Conservation (phyloP, 2,329 filamentous ascomycete species). For the Monosporascus sp. region DNA sequence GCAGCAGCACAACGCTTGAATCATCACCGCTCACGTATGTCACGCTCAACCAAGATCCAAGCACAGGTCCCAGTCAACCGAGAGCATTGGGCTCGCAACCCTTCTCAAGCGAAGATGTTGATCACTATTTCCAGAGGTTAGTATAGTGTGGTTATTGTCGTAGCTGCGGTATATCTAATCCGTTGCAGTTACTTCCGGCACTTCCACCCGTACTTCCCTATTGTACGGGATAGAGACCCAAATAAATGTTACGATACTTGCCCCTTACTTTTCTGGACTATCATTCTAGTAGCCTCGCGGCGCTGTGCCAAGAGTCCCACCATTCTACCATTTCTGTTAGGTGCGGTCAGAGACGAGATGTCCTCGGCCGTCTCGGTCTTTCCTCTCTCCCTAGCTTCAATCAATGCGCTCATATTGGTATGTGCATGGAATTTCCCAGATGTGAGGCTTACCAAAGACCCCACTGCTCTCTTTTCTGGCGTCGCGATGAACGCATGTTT, state of each 20-base stretch:
- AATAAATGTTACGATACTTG: slow-evolving; percentile 44
- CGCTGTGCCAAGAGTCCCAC: slow-evolving; percentile 40
- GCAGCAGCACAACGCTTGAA: slow-evolving; percentile 9
- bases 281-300: slow-evolving; percentile 44
- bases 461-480: slow-evolving; percentile 40
- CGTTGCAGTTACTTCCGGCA: slow-evolving; percentile 43
- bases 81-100: slow-evolving; percentile 41
- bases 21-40: slow-evolving; percentile 22
- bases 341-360: slow-evolving; percentile 41
- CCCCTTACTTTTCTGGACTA: slow-evolving; percentile 49
- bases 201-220: slow-evolving; percentile 48
- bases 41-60: slow-evolving; percentile 12
- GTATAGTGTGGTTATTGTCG: slow-evolving; percentile 1
- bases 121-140: slow-evolving; percentile 50
- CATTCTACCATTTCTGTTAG: slow-evolving; percentile 39
- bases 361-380: slow-evolving; percentile 37
- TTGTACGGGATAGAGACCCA: slow-evolving; percentile 43
- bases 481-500: slow-evolving; percentile 43
- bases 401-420: slow-evolving; percentile 47
- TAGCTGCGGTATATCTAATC: neutral
- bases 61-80: slow-evolving; percentile 25
- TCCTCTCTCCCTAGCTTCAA: slow-evolving; percentile 39
- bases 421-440: slow-evolving; percentile 47
- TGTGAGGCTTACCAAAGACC: slow-evolving; percentile 46
- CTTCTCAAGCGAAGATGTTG: slow-evolving; percentile 47